These are phyloP conservation scores for Coemansia sp. DNA, from an alignment of 192 early-diverging fungal genomes.

Conservation along the genomic window DNA sequence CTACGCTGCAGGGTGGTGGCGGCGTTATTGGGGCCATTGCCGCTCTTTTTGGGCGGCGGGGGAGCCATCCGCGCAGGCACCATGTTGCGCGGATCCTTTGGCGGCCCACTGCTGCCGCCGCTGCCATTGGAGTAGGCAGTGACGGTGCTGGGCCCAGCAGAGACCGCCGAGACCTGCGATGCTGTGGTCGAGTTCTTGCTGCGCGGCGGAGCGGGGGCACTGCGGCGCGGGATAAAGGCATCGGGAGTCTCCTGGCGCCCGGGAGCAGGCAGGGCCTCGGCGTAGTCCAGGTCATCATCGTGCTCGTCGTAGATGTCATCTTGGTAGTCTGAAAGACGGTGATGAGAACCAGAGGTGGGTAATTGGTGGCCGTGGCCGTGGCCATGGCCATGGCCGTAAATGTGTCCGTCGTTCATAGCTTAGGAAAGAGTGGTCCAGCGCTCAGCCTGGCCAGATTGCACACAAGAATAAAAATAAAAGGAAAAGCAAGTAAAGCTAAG, in stretches of 20 bases:
- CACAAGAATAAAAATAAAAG: conserved; percentile 11
- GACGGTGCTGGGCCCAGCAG: conserved; percentile 19
- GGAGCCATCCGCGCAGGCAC: conserved; percentile 40
- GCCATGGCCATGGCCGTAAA: conserved; percentile 2
- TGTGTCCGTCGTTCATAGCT: conserved; percentile 47
- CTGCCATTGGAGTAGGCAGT: conserved; percentile 30
- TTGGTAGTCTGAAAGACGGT: conserved; percentile 23
- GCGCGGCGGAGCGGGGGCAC: conserved; percentile 47
- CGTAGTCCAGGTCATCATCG: conserved; percentile 37
- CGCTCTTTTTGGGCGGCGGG: conserved; percentile 51
- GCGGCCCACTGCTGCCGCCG: neutral
- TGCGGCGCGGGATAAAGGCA: conserved; percentile 52
- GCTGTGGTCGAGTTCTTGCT: conserved; percentile 25
- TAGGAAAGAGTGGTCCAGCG: conserved; percentile 11
- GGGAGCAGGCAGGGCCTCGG: conserved; percentile 8
- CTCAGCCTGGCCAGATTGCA: conserved; percentile 6
- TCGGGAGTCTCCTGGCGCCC: conserved; percentile 26
- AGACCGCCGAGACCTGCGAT: conserved; percentile 13
- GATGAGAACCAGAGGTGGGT: conserved; percentile 4
- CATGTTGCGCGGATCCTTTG: conserved; percentile 21
- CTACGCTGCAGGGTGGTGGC: conserved; percentile 46
- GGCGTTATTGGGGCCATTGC: conserved; percentile 20
- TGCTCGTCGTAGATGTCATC: conserved; percentile 39
- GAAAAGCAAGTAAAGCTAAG: conserved; percentile 12
- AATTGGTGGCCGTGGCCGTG: conserved; percentile 26